Base-by-base conservation (phyloP, 2,329 filamentous ascomycete species). In the Xylariaceae sp. region DNA sequence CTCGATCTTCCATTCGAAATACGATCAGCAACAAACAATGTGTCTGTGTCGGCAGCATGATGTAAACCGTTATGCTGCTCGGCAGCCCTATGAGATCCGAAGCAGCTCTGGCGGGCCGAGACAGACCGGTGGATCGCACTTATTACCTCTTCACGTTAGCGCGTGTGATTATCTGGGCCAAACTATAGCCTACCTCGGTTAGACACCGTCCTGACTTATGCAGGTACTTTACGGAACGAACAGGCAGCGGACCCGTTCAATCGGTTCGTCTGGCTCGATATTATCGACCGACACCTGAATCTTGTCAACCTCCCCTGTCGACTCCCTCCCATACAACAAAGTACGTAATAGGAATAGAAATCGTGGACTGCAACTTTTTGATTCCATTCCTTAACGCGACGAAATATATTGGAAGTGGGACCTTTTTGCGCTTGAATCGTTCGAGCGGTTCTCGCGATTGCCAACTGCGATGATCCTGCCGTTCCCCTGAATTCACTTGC, bases 381-480 rank as follows among this genome's bases (percentile, higher is more conserved):
- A 30, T 13, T 42, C 8, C 37, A 42, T 42, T 42, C 37, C 8
- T 15, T 47, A 30, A 30, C 23, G 23, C 13, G 13, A n/a, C 15
- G 2, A 49, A 18, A 7, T 18, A n/a, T 4, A 13, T 15, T 15
- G 15, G 47, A 18, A 49, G 47, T 49, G 15, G 47, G 47, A 49
- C n/a, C 13, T 15, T 13, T 42, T 42, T 30, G 23, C 23, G 7
- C 37, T 42, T 42, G 37, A 42, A 42, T 42, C 37, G 37, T 13
- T 42, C 37, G 9, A 42, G 37, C 37, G 8, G 5, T 42, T 13
- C 37, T 42, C 52, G 50, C 51, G 45, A 56, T 39, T 45, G 23
- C 4, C 23, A 30, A 59, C 39, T 11, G 59, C n/a, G 52, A 62
- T 62, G 55, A 64, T 59, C 56, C 45, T 60, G 57, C 57, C 57